Conservation (phyloP, 345 rosid genomes). For the Dipteronia dyeriana region DNA sequence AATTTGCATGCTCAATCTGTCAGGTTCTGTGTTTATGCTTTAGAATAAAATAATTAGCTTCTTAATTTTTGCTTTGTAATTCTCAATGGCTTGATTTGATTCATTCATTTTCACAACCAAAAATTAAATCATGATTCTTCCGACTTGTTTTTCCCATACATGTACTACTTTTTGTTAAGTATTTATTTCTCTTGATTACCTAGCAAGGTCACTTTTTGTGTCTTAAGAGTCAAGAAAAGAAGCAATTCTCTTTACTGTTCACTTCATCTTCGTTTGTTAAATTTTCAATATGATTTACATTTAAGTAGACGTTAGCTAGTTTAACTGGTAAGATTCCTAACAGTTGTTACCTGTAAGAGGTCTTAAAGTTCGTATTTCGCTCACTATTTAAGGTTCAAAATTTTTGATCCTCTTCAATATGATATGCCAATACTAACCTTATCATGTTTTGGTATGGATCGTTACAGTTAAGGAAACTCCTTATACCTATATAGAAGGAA, state of each 20-base stretch:
- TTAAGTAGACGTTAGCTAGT: not conserved
- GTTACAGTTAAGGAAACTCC: conserved; percentile 43
- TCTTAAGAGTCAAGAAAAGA: conserved; percentile 7
- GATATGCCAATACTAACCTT: too few species aligned
- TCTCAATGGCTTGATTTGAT: not conserved
- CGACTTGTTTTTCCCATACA: not conserved
- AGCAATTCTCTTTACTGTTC: not conserved
- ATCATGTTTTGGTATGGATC: not conserved
- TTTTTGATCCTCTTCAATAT: too few species aligned
- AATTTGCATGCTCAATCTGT: too few species aligned
- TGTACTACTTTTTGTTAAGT: not conserved
- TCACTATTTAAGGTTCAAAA: too few species aligned
- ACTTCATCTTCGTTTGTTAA: not conserved
- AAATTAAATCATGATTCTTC: not conserved
- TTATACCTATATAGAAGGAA: conserved; percentile 41
- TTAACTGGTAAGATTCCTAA: not conserved
- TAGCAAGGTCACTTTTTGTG: not conserved
- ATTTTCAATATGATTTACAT: not conserved
- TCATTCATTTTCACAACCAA: not conserved
- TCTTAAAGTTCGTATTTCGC: too few species aligned
- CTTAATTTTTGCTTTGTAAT: not conserved
- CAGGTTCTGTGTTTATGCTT: not conserved
- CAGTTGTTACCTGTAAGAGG: too few species aligned
- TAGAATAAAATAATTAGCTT: not conserved
- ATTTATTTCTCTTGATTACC: too few species aligned